These are phyloP conservation scores for Trichophyton benhamiae DNA, from an alignment of 2,329 filamentous ascomycete genomes.

Conservation along the genomic window DNA sequence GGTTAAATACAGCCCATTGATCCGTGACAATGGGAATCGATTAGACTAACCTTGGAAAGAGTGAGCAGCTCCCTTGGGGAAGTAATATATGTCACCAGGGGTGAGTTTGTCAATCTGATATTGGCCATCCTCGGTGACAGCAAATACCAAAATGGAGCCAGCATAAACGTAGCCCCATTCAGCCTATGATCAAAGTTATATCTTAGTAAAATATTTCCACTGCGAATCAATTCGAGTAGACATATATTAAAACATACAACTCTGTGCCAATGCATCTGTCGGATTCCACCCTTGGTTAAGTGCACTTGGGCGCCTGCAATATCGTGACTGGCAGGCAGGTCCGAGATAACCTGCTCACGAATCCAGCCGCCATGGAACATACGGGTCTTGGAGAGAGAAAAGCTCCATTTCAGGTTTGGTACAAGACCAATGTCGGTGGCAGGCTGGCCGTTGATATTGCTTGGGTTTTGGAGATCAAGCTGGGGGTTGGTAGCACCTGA, in stretches of 20 bases:
- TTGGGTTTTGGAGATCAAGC: slow-evolving; percentile 51
- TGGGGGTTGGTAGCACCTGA: slow-evolving; percentile 52
- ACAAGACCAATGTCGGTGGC: slow-evolving; percentile 52
- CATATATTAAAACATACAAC: slow-evolving; percentile 38
- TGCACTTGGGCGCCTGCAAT: slow-evolving; percentile 58
- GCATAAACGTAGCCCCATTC: slow-evolving; percentile 55
- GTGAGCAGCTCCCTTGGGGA: slow-evolving; percentile 53
- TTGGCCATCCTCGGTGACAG: slow-evolving; percentile 50
- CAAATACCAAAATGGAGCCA: slow-evolving; percentile 47
- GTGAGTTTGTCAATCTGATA: slow-evolving; percentile 44
- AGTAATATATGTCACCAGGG: slow-evolving; percentile 57
- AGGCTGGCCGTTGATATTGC: slow-evolving; percentile 48
- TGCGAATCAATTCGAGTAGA: background rate
- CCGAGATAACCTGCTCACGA: slow-evolving; percentile 53
- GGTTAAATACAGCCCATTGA: background rate
- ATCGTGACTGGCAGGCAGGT: slow-evolving; percentile 52
- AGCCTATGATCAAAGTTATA: slow-evolving; percentile 34
- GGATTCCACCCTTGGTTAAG: slow-evolving; percentile 51
- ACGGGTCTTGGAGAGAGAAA: slow-evolving; percentile 54
- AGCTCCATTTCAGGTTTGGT: slow-evolving; percentile 57
- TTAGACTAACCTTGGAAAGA: slow-evolving; percentile 39
- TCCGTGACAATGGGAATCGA: background rate
- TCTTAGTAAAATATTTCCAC: background rate
- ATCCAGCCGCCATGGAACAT: slow-evolving; percentile 55
- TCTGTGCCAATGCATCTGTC: slow-evolving; percentile 56